These are phyloP conservation scores for Xylaria flabelliformis DNA, from an alignment of 495 filamentous ascomycete genomes.

Conservation along the genomic window DNA sequence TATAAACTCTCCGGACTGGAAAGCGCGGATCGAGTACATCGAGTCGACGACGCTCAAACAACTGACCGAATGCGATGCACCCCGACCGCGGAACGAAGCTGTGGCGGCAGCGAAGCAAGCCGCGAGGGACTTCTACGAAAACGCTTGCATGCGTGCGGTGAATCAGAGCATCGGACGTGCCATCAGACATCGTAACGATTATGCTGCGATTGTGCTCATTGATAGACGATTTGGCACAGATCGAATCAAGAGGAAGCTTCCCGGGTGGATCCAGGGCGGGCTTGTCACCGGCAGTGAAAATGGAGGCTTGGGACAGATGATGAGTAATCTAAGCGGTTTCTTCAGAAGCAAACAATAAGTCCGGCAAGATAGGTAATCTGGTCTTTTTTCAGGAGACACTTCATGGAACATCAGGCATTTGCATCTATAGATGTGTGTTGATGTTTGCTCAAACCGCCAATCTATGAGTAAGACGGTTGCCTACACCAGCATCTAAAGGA, in stretches of 20 bases:
- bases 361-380: background rate
- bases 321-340: slow-evolving; percentile 62
- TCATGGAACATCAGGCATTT: background rate
- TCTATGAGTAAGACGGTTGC: background rate
- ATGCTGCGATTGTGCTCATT: slow-evolving; percentile 86
- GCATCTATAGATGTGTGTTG: background rate
- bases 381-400: background rate
- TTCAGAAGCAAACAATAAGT: slow-evolving; percentile 54
- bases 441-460: background rate
- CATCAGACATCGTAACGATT: slow-evolving; percentile 86
- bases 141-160: slow-evolving; percentile 93
- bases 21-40: slow-evolving; percentile 86
- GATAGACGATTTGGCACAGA: slow-evolving; percentile 76
- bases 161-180: slow-evolving; percentile 96
- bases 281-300: slow-evolving; percentile 53
- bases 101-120: slow-evolving; percentile 64
- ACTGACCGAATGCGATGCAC: slow-evolving; percentile 46
- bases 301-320: slow-evolving; percentile 59
- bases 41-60: slow-evolving; percentile 67
- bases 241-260: slow-evolving; percentile 78
- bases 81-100: slow-evolving; percentile 60
- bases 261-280: slow-evolving; percentile 81
- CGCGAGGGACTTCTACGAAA: slow-evolving; percentile 87
- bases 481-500: background rate
- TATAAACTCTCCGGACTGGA: slow-evolving; percentile 87